Evolutionary conservation across 2,329 filamentous ascomycete genomes (phyloP), one percentile per base, ranked within the genome.

Genomic region (Neurospora sp.): DNA sequence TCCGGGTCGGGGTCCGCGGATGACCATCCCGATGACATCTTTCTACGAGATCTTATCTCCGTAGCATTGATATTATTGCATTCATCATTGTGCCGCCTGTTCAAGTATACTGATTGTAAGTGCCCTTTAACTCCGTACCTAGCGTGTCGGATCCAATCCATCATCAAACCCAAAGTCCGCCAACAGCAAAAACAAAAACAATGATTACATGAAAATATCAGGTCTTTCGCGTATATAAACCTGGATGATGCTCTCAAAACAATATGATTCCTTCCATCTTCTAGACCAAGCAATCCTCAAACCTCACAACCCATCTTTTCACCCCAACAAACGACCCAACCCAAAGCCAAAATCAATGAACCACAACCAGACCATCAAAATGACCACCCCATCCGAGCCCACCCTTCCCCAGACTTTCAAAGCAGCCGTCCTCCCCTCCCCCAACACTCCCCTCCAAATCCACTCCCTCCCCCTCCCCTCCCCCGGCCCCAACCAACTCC

Each of bases 331-430:
- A 39, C 40, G 4, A 42, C 15, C 40, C 10, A 40, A 15, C 13
- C 39, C 10, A 40, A 42, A 19, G 9, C 7, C 42, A n/a, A 17
- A 28, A 28, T 2, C 23, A 28, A 28, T 28, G 3, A n/a, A 40
- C 19, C n/a, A 46, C n/a, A 19, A 23, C 43, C 10, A 46, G 23
- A 23, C 23, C 23, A 23, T 1, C n/a, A 46, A 46, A n/a, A 46
- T 46, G 42, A 6, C 19, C 4, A 46, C 43, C n/a, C 43, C n/a
- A 23, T 23, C 43, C n/a, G 23, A 23, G 23, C 23, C 23, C 23
- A 23, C n/a, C 39, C 39, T 90, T 10, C 91, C 91, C 8, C 86
- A 88, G 74, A 89, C 87, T 5, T 92, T 86, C 84, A 90, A 89
- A 77, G 89, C 87, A 4, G 89, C 88, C 67, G 82, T 90, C 70